Evolutionary conservation across 805 yeast species (phyloP).

Genomic region (Candida railenensis): DNA sequence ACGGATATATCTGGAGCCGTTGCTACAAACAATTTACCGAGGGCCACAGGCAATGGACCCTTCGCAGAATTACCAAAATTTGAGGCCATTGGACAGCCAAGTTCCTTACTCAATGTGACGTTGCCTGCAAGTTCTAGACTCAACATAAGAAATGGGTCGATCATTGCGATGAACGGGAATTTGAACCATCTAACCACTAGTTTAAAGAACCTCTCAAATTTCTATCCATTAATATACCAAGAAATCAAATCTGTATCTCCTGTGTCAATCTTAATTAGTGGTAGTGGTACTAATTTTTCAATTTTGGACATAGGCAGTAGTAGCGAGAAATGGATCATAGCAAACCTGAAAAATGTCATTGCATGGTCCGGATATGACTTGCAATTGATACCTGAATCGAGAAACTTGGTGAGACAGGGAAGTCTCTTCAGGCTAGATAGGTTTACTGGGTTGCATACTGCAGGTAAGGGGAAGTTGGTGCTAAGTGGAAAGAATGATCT

Average conservation of each 20-base stretch:
- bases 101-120: slow-evolving; percentile 40
- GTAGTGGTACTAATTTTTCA: slow-evolving; percentile 30
- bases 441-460: slow-evolving; percentile 23
- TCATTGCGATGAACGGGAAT: slow-evolving; percentile 47
- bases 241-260: slow-evolving; percentile 10
- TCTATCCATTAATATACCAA: slow-evolving; percentile 5
- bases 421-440: slow-evolving; percentile 13
- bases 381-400: slow-evolving; percentile 19
- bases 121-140: slow-evolving; percentile 42
- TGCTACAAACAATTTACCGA: slow-evolving; percentile 18
- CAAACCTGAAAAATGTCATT: slow-evolving; percentile 33
- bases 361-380: slow-evolving; percentile 50
- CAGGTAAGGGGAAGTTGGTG: slow-evolving; percentile 42
- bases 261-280: slow-evolving; percentile 27
- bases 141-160: slow-evolving; percentile 35
- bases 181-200: slow-evolving; percentile 20
- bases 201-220: not conserved
- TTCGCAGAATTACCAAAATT: slow-evolving; percentile 44
- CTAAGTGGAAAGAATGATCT: slow-evolving; percentile 40
- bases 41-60: slow-evolving; percentile 46
- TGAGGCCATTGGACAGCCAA: slow-evolving; percentile 39
- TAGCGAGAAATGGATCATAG: slow-evolving; percentile 40
- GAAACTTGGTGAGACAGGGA: not conserved
- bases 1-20: slow-evolving; percentile 2
- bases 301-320: slow-evolving; percentile 38